Percentiles rank a stretch among this genome's conserved stretches.
Evolutionary conservation across 345 rosid genomes (phyloP).

Genomic region (Geranium brycei): DNA sequence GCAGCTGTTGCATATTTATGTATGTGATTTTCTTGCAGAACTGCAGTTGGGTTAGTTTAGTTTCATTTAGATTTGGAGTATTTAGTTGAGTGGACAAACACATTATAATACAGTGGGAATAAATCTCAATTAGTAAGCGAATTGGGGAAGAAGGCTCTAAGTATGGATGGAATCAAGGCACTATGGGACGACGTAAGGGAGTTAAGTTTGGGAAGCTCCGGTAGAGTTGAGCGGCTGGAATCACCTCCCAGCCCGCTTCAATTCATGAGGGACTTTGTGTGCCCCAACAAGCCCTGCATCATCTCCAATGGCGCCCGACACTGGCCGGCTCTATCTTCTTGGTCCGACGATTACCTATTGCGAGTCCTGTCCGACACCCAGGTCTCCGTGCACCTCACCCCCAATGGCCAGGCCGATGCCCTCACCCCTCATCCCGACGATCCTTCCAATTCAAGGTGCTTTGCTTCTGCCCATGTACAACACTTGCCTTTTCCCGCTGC

Average conservation of each 20-base stretch:
- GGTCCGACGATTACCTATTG: slow-evolving; percentile 48
- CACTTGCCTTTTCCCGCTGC: slow-evolving; percentile 46
- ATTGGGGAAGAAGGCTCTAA: no score
- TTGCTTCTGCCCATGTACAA: slow-evolving; percentile 64
- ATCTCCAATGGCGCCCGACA: slow-evolving; percentile 54
- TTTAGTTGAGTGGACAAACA: no score
- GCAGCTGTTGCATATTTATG: no score
- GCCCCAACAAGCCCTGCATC: slow-evolving; percentile 69
- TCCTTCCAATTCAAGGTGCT: slow-evolving; percentile 27
- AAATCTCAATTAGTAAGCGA: no score
- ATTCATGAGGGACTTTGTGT: slow-evolving; percentile 56
- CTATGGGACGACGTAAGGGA: slow-evolving; percentile 72
- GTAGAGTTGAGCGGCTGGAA: slow-evolving; percentile 27
- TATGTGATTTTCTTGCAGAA: no score
- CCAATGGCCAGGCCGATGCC: slow-evolving; percentile 68
- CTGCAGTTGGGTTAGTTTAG: no score
- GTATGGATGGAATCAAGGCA: slow-evolving; percentile 11
- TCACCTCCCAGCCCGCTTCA: slow-evolving; percentile 47
- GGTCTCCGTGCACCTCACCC: slow-evolving; percentile 80
- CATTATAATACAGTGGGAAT: no score
- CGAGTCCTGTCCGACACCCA: slow-evolving; percentile 34
- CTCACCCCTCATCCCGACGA: slow-evolving; percentile 16
- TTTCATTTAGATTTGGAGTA: no score
- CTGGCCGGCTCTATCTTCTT: slow-evolving; percentile 62
- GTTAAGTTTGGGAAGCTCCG: slow-evolving; percentile 30